Percentiles rank a stretch among this genome's conserved stretches.
phyloP scores from a whole-genome alignment of 352 stramenopile genomes.

The Phytophthora sansomeana region DNA sequence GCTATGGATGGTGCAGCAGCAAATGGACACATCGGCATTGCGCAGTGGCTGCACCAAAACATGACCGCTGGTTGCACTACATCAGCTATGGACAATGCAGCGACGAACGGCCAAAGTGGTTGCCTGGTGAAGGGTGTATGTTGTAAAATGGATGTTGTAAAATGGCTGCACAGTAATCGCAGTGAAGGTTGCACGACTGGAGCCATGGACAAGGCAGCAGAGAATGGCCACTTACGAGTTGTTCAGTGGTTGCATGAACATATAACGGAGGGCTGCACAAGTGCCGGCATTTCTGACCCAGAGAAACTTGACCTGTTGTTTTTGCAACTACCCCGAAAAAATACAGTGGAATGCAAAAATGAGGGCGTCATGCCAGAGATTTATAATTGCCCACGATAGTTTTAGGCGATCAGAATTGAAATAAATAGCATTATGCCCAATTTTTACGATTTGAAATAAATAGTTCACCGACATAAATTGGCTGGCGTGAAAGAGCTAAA shows the following conservation, averaged over 20 bases:
- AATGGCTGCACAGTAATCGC: conserved; percentile 5
- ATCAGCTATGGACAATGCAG: conserved; percentile 11
- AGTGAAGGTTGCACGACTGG: background rate
- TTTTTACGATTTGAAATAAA: too few species aligned
- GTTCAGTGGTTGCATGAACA: conserved; percentile 4
- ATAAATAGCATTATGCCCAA: too few species aligned
- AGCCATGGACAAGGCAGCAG: background rate
- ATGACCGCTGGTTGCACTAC: too few species aligned
- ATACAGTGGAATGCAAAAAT: too few species aligned
- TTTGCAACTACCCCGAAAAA: too few species aligned
- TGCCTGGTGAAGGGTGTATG: conserved; percentile 3
- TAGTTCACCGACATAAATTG: too few species aligned
- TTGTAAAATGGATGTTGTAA: conserved; percentile 7
- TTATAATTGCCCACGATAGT: too few species aligned
- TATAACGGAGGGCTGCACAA: conserved; percentile 2
- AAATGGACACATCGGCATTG: conserved; percentile 29
- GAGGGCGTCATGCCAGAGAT: too few species aligned
- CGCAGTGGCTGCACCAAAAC: conserved; percentile 26
- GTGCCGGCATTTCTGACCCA: too few species aligned
- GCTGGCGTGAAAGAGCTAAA: too few species aligned
- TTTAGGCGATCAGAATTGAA: too few species aligned
- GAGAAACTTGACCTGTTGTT: too few species aligned
- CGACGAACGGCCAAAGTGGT: background rate
- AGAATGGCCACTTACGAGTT: background rate
- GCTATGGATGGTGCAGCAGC: conserved; percentile 20